Evolutionary conservation across 2,329 filamentous ascomycete species (phyloP).

Genomic region (Endocalyx cinctus): DNA sequence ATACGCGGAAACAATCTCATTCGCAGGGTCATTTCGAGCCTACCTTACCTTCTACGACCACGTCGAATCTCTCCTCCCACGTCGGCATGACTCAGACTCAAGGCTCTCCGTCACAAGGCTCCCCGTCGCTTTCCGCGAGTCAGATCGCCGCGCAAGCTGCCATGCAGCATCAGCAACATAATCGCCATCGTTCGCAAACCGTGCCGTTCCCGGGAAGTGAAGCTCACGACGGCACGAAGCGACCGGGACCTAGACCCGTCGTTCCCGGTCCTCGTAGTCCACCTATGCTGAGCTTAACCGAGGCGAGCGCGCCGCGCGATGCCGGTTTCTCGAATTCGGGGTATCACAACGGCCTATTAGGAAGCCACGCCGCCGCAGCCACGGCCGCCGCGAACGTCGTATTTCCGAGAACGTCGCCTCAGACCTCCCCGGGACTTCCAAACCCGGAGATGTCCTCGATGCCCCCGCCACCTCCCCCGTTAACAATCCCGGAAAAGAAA

Average conservation of each 20-base stretch:
- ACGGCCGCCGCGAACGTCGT: conserved; percentile 69
- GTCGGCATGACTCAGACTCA: conserved; percentile 39
- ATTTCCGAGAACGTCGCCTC: conserved; percentile 59
- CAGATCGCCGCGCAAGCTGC: conserved; percentile 78
- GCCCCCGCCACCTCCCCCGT: conserved; percentile 33
- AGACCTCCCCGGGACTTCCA: conserved; percentile 43
- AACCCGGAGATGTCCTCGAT: conserved; percentile 24
- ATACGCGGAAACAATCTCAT: conserved; percentile 59
- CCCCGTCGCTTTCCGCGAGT: conserved; percentile 54
- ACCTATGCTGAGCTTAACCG: conserved; percentile 59
- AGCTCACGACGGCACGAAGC: conserved; percentile 40
- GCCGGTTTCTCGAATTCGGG: conserved; percentile 44
- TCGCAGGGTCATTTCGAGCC: conserved; percentile 75
- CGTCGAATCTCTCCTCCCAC: conserved; percentile 50
- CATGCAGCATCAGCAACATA: conserved; percentile 57
- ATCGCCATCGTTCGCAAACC: conserved; percentile 69
- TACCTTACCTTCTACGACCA: conserved; percentile 59
- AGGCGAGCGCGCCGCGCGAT: conserved; percentile 59
- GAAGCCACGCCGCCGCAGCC: conserved; percentile 59
- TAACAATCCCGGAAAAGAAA: conserved; percentile 52
- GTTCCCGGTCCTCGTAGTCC: conserved; percentile 51
- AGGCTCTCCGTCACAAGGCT: conserved; percentile 8
- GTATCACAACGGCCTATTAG: conserved; percentile 59
- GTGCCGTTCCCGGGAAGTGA: conserved; percentile 51
- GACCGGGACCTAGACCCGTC: conserved; percentile 27